Evolutionary conservation across 2,329 filamentous ascomycete species (phyloP).

Genomic region (Phyllosticta citribraziliensis): DNA sequence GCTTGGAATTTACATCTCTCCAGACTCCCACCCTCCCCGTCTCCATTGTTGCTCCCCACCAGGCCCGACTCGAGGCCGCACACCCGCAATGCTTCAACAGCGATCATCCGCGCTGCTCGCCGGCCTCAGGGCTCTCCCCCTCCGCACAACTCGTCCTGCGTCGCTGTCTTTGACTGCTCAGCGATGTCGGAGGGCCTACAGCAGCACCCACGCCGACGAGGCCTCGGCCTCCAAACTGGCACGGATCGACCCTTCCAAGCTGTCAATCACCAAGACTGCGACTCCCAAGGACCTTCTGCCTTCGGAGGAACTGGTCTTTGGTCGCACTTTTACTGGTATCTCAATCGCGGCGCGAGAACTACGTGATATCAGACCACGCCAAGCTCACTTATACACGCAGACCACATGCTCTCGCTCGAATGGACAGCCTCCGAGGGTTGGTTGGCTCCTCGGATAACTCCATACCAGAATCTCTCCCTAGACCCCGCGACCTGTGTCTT

Average conservation of each 20-base stretch:
- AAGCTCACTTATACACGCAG: constrained; percentile 35
- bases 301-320: constrained; percentile 79
- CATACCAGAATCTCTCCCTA: constrained; percentile 94
- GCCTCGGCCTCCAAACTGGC: constrained; percentile 39
- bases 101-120: constrained; percentile 42
- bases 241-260: constrained; percentile 66
- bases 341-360: background rate
- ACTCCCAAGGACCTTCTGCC: constrained; percentile 66
- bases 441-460: constrained; percentile 71
- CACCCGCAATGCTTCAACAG: constrained; percentile 27
- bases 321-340: constrained; percentile 77
- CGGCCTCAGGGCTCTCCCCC: constrained; percentile 23
- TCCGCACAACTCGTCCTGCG: constrained; percentile 15
- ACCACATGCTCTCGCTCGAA: constrained; percentile 94
- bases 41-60: constrained; percentile 4
- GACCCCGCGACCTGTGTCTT: constrained; percentile 95
- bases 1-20: constrained; percentile 4
- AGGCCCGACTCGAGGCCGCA: background rate
- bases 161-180: constrained; percentile 20
- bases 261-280: constrained; percentile 63
- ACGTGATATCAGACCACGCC: background rate
- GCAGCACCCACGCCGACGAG: constrained; percentile 25
- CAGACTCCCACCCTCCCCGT: constrained; percentile 1
- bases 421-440: constrained; percentile 83
- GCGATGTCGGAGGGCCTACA: constrained; percentile 42